A percentile compares a stretch with the other conserved stretches of the same genome.
Conservation (phyloP, 2,329 filamentous ascomycete species). For the Fusarium sambucinum region DNA sequence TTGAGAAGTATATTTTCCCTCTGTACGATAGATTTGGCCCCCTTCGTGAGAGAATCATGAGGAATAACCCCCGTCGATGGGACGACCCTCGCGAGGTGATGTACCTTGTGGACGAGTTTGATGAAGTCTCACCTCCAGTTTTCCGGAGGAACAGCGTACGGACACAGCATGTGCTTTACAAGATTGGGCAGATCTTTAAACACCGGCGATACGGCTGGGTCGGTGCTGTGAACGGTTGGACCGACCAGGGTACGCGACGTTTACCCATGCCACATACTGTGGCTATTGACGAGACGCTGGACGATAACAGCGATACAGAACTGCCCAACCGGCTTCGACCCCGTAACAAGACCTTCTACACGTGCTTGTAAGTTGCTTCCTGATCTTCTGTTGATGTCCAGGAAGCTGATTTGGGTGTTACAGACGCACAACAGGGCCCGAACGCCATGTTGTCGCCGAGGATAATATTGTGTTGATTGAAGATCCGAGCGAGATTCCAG, state of each 20-base stretch:
- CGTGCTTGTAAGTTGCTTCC: slow-evolving; percentile 77
- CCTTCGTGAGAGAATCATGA: slow-evolving; percentile 46
- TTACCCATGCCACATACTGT: slow-evolving; percentile 46
- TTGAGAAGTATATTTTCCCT: slow-evolving; percentile 74
- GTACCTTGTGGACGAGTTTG: slow-evolving; percentile 58
- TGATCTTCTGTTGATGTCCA: neutral
- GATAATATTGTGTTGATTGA: slow-evolving; percentile 80
- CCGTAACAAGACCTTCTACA: slow-evolving; percentile 72
- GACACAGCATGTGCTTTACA: slow-evolving; percentile 60
- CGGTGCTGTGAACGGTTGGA: slow-evolving; percentile 92
- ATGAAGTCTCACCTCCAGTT: slow-evolving; percentile 56
- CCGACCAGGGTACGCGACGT: slow-evolving; percentile 58
- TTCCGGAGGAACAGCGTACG: slow-evolving; percentile 48
- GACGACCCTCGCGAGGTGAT: slow-evolving; percentile 51
- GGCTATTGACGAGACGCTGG: slow-evolving; percentile 45
- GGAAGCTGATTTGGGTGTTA: slow-evolving; percentile 15
- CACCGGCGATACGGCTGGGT: slow-evolving; percentile 85
- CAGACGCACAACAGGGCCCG: slow-evolving; percentile 52
- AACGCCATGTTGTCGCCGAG: slow-evolving; percentile 64
- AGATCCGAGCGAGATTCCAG: slow-evolving; percentile 61
- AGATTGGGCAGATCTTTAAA: slow-evolving; percentile 84
- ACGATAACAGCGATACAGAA: slow-evolving; percentile 48
- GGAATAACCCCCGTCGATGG: slow-evolving; percentile 45
- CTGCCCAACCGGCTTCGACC: slow-evolving; percentile 46
- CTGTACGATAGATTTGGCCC: slow-evolving; percentile 64